Conservation (phyloP, 495 filamentous ascomycete species). For the Neurospora intermedia region DNA sequence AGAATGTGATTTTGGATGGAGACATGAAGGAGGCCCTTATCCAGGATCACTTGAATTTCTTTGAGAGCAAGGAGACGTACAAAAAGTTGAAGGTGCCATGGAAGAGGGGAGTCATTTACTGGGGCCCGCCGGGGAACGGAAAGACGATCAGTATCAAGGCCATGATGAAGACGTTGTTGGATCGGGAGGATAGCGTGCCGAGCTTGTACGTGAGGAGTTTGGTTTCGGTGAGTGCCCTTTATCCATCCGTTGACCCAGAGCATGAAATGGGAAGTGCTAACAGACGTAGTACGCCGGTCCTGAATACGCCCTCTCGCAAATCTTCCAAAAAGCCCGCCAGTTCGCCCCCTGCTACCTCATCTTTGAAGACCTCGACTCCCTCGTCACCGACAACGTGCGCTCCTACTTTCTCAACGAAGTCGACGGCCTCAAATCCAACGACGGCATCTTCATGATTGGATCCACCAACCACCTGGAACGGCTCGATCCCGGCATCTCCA, state of each 20-base stretch:
- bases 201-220: slow-evolving; percentile 29
- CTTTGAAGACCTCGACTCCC: slow-evolving; percentile 58
- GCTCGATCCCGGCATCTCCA: slow-evolving; percentile 52
- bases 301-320: slow-evolving; percentile 32
- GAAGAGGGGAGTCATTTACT: slow-evolving; percentile 45
- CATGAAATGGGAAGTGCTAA: neutral
- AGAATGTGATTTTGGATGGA: slow-evolving; percentile 53
- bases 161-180: slow-evolving; percentile 46
- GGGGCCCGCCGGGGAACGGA: slow-evolving; percentile 52
- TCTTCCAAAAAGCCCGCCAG: slow-evolving; percentile 42
- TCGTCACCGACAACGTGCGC: slow-evolving; percentile 41
- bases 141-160: slow-evolving; percentile 64
- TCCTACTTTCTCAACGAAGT: slow-evolving; percentile 64
- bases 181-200: slow-evolving; percentile 24
- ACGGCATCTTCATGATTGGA: slow-evolving; percentile 56
- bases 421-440: slow-evolving; percentile 56
- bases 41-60: slow-evolving; percentile 50
- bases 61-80: slow-evolving; percentile 43
- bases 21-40: slow-evolving; percentile 50
- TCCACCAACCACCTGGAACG: slow-evolving; percentile 51
- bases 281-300: slow-evolving; percentile 24
- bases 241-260: no score
- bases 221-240: slow-evolving; percentile 15
- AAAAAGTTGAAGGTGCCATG: slow-evolving; percentile 45
- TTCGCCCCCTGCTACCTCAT: slow-evolving; percentile 43